Percentiles rank a stretch among this genome's conserved stretches.
phyloP scores from a whole-genome alignment of 805 yeast species.

The Lipomyces yamanashiensis region DNA sequence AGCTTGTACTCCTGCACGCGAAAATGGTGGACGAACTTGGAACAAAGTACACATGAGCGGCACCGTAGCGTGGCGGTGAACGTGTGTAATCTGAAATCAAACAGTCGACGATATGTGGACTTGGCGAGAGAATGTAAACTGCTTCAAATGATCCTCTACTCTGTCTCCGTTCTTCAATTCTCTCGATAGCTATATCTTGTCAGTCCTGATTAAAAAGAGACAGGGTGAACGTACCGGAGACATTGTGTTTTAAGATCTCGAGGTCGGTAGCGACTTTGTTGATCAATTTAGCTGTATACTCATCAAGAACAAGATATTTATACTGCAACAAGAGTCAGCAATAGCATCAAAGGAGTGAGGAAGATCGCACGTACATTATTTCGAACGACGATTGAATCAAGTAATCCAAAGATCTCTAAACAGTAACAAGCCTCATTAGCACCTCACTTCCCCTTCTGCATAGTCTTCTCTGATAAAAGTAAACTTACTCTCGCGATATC shows the following conservation, averaged over 20 bases:
- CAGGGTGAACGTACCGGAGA: constrained; percentile 24
- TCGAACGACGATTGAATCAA: constrained; percentile 28
- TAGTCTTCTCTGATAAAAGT: neutral
- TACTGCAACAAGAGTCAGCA: constrained; percentile 30
- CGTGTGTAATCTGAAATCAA: constrained; percentile 72
- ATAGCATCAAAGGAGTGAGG: neutral
- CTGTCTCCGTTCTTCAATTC: constrained; percentile 63
- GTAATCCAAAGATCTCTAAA: constrained; percentile 23
- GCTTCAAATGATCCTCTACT: constrained; percentile 73
- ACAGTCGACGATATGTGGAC: constrained; percentile 71
- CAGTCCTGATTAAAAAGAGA: neutral
- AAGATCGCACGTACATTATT: constrained; percentile 20
- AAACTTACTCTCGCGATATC: constrained; percentile 28
- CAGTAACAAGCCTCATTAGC: neutral
- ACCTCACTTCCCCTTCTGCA: neutral
- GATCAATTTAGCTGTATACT: constrained; percentile 55
- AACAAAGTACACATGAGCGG: constrained; percentile 72
- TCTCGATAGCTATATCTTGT: constrained; percentile 56
- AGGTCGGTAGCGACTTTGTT: constrained; percentile 42
- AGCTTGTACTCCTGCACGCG: neutral
- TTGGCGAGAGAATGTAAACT: constrained; percentile 75
- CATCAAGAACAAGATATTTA: constrained; percentile 63
- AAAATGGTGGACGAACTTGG: constrained; percentile 54
- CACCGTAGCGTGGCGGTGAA: constrained; percentile 71
- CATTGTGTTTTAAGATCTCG: constrained; percentile 27